Evolutionary conservation across 805 yeast genomes (phyloP).

Genomic region (Lachancea meyersii): DNA sequence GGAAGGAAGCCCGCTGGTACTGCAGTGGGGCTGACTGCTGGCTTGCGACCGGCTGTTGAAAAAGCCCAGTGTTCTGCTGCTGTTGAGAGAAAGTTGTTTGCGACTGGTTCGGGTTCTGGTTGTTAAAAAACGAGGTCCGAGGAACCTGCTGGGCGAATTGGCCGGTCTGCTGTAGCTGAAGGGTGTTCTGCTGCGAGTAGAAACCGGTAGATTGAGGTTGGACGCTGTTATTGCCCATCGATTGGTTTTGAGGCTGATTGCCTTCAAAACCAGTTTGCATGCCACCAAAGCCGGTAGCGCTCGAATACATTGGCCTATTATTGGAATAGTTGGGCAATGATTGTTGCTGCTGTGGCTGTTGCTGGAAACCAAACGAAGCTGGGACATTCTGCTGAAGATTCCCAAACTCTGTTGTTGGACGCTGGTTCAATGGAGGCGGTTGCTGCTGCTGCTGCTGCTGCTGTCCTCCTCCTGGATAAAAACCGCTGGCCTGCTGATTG

Average conservation of each 20-base stretch:
- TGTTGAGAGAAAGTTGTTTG: background rate
- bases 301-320: slow-evolving; percentile 1
- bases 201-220: slow-evolving; percentile 16
- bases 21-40: slow-evolving; percentile 18
- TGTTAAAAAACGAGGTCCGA: slow-evolving; percentile 6
- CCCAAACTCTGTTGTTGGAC: slow-evolving; percentile 15
- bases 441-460: slow-evolving; percentile 7
- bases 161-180: slow-evolving; percentile 11
- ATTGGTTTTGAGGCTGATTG: background rate
- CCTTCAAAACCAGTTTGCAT: slow-evolving; percentile 1
- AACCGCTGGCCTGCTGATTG: slow-evolving; percentile 8
- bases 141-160: slow-evolving; percentile 14
- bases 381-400: slow-evolving; percentile 14
- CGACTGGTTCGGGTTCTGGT: background rate
- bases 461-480: slow-evolving; percentile 8
- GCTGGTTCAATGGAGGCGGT: slow-evolving; percentile 10
- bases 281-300: slow-evolving; percentile 2
- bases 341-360: slow-evolving; percentile 5
- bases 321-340: slow-evolving; percentile 7
- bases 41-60: slow-evolving; percentile 6
- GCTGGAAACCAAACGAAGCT: slow-evolving; percentile 9
- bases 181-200: slow-evolving; percentile 10
- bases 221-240: background rate
- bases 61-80: slow-evolving; percentile 28
- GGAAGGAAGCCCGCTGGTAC: slow-evolving; percentile 10